Conservation (phyloP, 192 early-diverging fungal genomes). For the Coemansia sp. region DNA sequence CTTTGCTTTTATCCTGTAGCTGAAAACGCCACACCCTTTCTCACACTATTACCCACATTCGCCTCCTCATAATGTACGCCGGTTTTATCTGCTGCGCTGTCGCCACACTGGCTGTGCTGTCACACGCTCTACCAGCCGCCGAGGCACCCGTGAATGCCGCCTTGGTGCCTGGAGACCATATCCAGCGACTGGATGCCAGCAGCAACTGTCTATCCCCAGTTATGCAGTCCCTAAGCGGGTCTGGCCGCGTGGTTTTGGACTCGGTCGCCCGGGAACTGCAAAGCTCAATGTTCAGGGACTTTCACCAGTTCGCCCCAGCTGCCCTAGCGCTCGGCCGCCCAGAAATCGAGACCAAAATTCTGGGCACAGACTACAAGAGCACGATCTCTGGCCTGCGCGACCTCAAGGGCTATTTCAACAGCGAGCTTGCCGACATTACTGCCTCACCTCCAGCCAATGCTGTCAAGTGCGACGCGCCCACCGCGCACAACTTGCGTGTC, state of each 20-base stretch:
- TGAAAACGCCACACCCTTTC: slow-evolving; percentile 1
- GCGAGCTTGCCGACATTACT: slow-evolving; percentile 2
- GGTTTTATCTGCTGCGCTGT: slow-evolving; percentile 6
- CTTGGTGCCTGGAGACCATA: slow-evolving; percentile 9
- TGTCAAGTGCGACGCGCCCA: slow-evolving; percentile 37
- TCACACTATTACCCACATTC: neutral
- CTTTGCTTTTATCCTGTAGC: neutral
- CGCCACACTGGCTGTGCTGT: slow-evolving; percentile 10
- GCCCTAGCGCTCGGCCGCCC: slow-evolving; percentile 33
- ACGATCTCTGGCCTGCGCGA: slow-evolving; percentile 28
- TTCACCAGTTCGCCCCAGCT: slow-evolving; percentile 48
- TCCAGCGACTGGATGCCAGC: slow-evolving; percentile 24
- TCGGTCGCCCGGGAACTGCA: slow-evolving; percentile 30
- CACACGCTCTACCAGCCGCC: slow-evolving; percentile 10
- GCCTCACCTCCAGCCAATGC: slow-evolving; percentile 7
- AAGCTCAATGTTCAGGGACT: slow-evolving; percentile 46
- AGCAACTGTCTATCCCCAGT: slow-evolving; percentile 34
- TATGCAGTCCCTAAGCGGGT: slow-evolving; percentile 14
- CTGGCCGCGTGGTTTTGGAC: slow-evolving; percentile 22
- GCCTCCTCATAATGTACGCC: slow-evolving; percentile 1
- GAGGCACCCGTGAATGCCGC: slow-evolving; percentile 1
- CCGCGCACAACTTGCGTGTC: slow-evolving; percentile 39
- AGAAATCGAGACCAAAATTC: slow-evolving; percentile 28
- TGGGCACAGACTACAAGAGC: slow-evolving; percentile 24
- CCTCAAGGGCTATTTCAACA: slow-evolving; percentile 26